phyloP scores from a whole-genome alignment of 2,329 filamentous ascomycete species.

The Myriosclerotinia curreyana region DNA sequence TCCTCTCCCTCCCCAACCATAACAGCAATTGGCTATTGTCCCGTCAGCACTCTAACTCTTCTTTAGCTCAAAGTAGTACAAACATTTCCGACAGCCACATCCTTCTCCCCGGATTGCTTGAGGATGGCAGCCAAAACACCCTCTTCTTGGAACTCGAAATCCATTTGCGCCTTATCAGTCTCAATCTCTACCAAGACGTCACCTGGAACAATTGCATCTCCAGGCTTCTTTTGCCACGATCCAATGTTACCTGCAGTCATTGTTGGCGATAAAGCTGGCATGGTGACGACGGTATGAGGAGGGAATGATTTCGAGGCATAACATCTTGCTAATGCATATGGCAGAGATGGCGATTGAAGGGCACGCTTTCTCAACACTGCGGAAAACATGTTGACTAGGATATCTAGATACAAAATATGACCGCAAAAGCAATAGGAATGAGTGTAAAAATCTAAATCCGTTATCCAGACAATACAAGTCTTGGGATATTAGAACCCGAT shows the following conservation, averaged over 20 bases:
- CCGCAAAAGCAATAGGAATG: constrained; percentile 27
- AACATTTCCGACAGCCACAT: constrained; percentile 91
- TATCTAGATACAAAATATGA: constrained; percentile 23
- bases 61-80: constrained; percentile 45
- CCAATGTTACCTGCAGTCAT: constrained; percentile 98
- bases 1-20: constrained; percentile 90
- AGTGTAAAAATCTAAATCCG: constrained; percentile 23
- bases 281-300: constrained; percentile 90
- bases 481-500: constrained; percentile 30
- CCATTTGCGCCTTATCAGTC: constrained; percentile 99
- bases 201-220: constrained; percentile 81
- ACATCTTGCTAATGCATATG: constrained; percentile 58
- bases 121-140: constrained; percentile 92
- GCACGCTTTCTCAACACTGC: constrained; percentile 61
- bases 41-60: constrained; percentile 34
- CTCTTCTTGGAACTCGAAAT: constrained; percentile 99
- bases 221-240: constrained; percentile 94
- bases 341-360: constrained; percentile 50
- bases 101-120: constrained; percentile 90
- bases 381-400: constrained; percentile 53
- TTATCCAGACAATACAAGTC: constrained; percentile 33
- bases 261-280: constrained; percentile 96
- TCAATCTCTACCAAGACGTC: constrained; percentile 98
- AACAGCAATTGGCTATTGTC: constrained; percentile 82
- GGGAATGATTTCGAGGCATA: constrained; percentile 72